These are phyloP conservation scores for Echria macrotheca DNA, from an alignment of 495 filamentous ascomycete species.

Conservation along the genomic window DNA sequence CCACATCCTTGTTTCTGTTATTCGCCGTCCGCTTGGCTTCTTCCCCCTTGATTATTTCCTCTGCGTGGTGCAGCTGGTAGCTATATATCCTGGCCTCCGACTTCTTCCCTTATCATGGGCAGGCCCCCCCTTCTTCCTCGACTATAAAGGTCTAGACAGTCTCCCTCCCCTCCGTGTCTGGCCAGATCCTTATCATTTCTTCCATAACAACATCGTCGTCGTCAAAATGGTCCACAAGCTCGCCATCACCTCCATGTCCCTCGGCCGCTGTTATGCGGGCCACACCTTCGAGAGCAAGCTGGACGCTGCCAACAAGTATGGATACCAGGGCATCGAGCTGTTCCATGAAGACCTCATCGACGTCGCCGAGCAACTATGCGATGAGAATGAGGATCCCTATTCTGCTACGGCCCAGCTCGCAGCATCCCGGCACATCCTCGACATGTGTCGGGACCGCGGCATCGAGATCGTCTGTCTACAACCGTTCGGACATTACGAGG, in stretches of 20 bases:
- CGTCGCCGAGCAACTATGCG: conserved; percentile 38
- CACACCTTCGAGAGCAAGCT: conserved; percentile 61
- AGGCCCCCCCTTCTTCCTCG: no score
- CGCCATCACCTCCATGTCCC: conserved; percentile 66
- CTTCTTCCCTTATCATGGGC: no score
- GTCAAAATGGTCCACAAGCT: conserved; percentile 28
- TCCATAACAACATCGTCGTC: not conserved
- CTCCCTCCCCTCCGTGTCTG: no score
- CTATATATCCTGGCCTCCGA: no score
- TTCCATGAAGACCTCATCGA: conserved; percentile 75
- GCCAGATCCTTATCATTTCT: no score
- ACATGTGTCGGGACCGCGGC: conserved; percentile 51
- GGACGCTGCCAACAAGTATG: conserved; percentile 56
- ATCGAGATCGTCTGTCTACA: conserved; percentile 68
- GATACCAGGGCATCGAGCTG: conserved; percentile 68
- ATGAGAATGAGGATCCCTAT: conserved; percentile 19
- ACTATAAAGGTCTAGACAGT: no score
- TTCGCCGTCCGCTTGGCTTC: no score
- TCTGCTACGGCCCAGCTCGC: conserved; percentile 43
- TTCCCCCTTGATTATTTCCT: no score
- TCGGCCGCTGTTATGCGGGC: conserved; percentile 54
- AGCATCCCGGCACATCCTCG: conserved; percentile 52
- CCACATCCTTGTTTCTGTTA: no score
- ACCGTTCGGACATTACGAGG: conserved; percentile 77
- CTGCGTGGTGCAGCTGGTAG: no score